Percentiles rank a stretch among this genome's conserved stretches.
These are phyloP conservation scores for Bromus sterilis DNA, from an alignment of 176 grass and related monocot species.

Conservation along the genomic window DNA sequence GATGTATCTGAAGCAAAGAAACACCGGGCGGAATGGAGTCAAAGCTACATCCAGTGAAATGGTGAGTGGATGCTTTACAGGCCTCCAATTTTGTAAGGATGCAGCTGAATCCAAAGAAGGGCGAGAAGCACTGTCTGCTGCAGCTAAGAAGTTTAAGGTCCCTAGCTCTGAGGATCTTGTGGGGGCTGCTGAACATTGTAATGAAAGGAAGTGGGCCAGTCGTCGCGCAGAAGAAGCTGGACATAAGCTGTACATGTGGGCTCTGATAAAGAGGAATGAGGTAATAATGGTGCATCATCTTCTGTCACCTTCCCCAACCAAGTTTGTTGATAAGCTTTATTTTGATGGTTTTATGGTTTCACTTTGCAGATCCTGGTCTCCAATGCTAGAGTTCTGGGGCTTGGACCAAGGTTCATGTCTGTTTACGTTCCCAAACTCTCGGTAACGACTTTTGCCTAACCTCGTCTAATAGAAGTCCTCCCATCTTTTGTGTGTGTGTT, in stretches of 20 bases:
- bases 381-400: conserved; percentile 76
- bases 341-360: conserved; percentile 1
- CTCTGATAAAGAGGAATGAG: conserved; percentile 76
- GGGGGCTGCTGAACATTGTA: conserved; percentile 77
- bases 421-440: conserved; percentile 75
- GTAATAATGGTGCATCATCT: conserved; percentile 34
- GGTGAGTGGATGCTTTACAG: conserved; percentile 54
- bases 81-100: conserved; percentile 55
- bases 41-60: conserved; percentile 23
- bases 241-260: conserved; percentile 85
- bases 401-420: conserved; percentile 95
- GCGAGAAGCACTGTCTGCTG: conserved; percentile 46
- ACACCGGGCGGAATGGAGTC: conserved; percentile 10
- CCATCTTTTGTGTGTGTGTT: not conserved
- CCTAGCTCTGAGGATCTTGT: conserved; percentile 47
- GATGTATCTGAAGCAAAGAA: conserved; percentile 53
- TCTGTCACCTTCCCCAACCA: not conserved
- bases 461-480: not conserved
- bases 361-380: conserved; percentile 53
- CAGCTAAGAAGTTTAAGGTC: conserved; percentile 62
- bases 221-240: conserved; percentile 84
- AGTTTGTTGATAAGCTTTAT: not conserved
- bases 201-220: conserved; percentile 75
- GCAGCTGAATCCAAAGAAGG: conserved; percentile 74
- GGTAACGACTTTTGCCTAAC: conserved; percentile 44